Base-by-base conservation (phyloP, 176 grass and related monocot species). In the Aegilops sharonensis region DNA sequence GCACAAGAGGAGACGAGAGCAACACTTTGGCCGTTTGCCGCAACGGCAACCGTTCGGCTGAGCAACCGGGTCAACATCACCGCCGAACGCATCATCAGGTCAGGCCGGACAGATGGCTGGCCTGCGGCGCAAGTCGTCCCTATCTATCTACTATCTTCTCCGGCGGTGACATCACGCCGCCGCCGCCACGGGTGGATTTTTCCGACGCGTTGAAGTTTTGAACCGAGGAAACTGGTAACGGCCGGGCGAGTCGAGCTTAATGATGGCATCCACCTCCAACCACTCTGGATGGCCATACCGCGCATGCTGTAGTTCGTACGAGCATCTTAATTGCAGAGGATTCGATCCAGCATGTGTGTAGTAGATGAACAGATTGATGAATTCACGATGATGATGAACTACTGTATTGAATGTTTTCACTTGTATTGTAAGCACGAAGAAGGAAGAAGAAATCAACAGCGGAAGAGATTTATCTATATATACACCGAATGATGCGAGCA, bases 51-150 rank as follows among this genome's bases (percentile, higher is more conserved):
- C 37, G 77, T 80, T 45, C 4, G 24, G 18, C 24, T 8, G 24
- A 72, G 78, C 70, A 50, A 18, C 18, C 8, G 18, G 42, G 89
- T 83, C 84, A 83, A 27, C 64, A 74, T 84, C 80, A 14, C 45
- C 11, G 11, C 23, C 31, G n/a, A 59, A 79, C 31, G 79, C n/a
- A 56, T 48, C 45, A 43, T 43, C 42, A 54, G 88, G 84, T 47
- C 45, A 56, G 88, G 79, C 70, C 35, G 64, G 56, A 21, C 84
- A 57, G 73, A 72, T 52, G 48, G 48, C 48, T 66, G 73, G 40
- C 65, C 74, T 81, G 47, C 76, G 2, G 37, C 56, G 39, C 81
- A 64, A 34, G 56, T 25, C 54, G n/a, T 84, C 87, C 10, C 13
- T 24, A 52, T 50, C 18, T 14, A 24, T 34, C 20, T 18, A 47